Evolutionary conservation across 805 yeast species (phyloP), one percentile per base, ranked within the genome.

Genomic region (Candida insectorum): DNA sequence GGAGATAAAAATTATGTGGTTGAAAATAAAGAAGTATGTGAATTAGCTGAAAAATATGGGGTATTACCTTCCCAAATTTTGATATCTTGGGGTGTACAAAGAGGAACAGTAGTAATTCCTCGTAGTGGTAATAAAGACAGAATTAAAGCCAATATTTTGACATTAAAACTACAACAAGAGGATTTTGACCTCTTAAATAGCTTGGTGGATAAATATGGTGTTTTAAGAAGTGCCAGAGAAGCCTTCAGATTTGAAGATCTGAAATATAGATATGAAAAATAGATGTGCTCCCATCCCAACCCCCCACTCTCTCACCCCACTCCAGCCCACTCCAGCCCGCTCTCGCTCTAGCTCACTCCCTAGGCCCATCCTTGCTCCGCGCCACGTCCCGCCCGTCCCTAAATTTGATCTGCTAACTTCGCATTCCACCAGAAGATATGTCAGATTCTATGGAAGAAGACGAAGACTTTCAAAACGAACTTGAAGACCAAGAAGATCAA

Each of bases 1-100:
- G 91, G 93, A 9, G 84, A 80, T 58, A 82, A 91, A 1, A 84
- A 81, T 60, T 51, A 81, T 38, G 62, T 85, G 47, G 75, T 85
- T 44, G 73, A 77, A 34, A 75, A 81, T 54, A 69, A 70, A 16
- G 52, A 60, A 11, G 62, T 85, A 45, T 56, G 54, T 30, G 39
- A 62, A 29, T 76, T 85, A 51, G 87, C 93, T 29, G 38, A 49
- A 7, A 63, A 62, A n/a, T 78, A 75, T 48, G 52, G 56, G 15
- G 79, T 71, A 44, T 51, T 80, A 13, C 59, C 85, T 14, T 79
- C 85, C 15, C 82, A 83, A 58, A 78, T 85, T 13, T 65, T 85
- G 41, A 63, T 85, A 43, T 76, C 91, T 64, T 85, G 94, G 94
- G 85, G 87, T 25, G 79, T 89, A 17, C 93, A 85, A 62, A 74